Evolutionary conservation across 192 early-diverging fungal species (phyloP).

Genomic region (Coemansia sp.): DNA sequence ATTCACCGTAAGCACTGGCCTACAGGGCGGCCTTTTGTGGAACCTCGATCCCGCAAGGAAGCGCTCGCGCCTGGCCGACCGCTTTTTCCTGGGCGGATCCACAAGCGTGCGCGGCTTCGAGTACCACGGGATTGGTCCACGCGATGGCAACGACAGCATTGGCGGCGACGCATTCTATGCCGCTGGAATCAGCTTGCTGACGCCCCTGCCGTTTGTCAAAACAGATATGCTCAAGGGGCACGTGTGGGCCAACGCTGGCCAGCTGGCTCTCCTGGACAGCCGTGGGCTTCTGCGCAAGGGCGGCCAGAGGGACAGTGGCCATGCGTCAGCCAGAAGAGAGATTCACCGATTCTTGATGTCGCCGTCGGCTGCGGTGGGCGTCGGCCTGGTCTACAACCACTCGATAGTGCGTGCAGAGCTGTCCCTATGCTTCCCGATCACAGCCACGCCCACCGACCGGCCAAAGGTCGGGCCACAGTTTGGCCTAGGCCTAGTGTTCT

Average conservation of each 20-base stretch:
- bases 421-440: slow-evolving; percentile 84
- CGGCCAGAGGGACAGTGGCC: slow-evolving; percentile 5
- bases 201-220: slow-evolving; percentile 73
- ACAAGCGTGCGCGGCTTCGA: slow-evolving; percentile 85
- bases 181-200: slow-evolving; percentile 74
- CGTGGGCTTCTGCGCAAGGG: slow-evolving; percentile 17
- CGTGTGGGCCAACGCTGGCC: slow-evolving; percentile 86
- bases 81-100: slow-evolving; percentile 88
- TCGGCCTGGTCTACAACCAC: slow-evolving; percentile 86
- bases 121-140: slow-evolving; percentile 84
- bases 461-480: slow-evolving; percentile 79
- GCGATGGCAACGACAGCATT: slow-evolving; percentile 74
- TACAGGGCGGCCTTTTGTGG: slow-evolving; percentile 69
- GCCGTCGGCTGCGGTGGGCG: slow-evolving; percentile 74
- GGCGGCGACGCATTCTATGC: slow-evolving; percentile 89
- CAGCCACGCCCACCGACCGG: slow-evolving; percentile 62
- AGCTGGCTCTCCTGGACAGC: slow-evolving; percentile 57
- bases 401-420: slow-evolving; percentile 84
- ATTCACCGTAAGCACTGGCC: slow-evolving; percentile 53
- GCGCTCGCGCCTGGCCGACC: slow-evolving; percentile 71
- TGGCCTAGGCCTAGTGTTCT: slow-evolving; percentile 83
- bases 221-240: slow-evolving; percentile 73
- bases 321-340: slow-evolving; percentile 24
- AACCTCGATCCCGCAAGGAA: slow-evolving; percentile 53
- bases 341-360: slow-evolving; percentile 53